Evolutionary conservation across 148 eudicot species (phyloP).

Genomic region (Chenopodium quinoa): DNA sequence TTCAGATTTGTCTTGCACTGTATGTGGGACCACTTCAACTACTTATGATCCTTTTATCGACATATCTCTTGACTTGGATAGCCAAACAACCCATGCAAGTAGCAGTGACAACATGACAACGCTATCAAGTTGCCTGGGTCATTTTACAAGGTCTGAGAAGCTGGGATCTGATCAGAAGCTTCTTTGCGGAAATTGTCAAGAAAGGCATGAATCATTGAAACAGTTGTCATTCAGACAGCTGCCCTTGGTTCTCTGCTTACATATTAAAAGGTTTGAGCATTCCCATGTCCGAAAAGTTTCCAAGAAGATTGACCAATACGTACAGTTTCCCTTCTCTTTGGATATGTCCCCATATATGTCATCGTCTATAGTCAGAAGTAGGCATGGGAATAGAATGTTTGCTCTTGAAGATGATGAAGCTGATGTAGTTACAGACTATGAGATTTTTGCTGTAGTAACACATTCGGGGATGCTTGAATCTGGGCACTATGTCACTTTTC

Average conservation of each 20-base stretch:
- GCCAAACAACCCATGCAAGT: constrained; percentile 30
- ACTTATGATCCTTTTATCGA: constrained; percentile 70
- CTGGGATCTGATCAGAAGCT: constrained; percentile 66
- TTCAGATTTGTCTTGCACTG: constrained; percentile 65
- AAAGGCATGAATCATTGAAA: constrained; percentile 54
- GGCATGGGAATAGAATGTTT: constrained; percentile 60
- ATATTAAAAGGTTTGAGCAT: constrained; percentile 68
- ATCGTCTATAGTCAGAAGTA: constrained; percentile 48
- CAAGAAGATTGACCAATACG: constrained; percentile 54
- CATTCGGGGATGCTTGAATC: constrained; percentile 73
- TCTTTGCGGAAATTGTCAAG: constrained; percentile 55
- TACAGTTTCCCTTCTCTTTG: constrained; percentile 65
- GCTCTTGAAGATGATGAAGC: constrained; percentile 50
- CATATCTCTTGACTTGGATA: constrained; percentile 58
- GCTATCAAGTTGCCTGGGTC: constrained; percentile 54
- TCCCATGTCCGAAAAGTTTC: constrained; percentile 47
- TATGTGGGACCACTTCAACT: constrained; percentile 61
- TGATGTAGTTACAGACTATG: constrained; percentile 48
- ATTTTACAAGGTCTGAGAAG: constrained; percentile 62
- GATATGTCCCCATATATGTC: constrained; percentile 67
- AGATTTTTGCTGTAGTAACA: constrained; percentile 70
- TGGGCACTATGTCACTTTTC: constrained; percentile 64
- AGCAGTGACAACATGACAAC: constrained; percentile 30
- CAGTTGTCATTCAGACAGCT: constrained; percentile 66
- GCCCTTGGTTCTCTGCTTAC: constrained; percentile 59